Evolutionary conservation across 179 eudicot genomes (phyloP), one percentile per base, ranked within the genome.

Genomic region (Spinacia oleracea): DNA sequence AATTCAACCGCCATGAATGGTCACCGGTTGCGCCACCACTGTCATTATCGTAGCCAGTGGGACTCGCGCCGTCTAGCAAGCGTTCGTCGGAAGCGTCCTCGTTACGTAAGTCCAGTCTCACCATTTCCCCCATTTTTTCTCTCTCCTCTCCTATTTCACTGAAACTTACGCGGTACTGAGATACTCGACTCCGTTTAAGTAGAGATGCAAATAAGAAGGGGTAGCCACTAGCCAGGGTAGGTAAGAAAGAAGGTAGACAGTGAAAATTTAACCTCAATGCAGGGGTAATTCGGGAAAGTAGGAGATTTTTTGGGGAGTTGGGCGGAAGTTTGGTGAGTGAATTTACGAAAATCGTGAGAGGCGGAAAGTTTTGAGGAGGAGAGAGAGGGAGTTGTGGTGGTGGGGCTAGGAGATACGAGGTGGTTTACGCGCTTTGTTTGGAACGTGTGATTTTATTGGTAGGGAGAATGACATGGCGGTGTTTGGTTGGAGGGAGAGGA

Each of bases 1-100:
- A 91, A 83, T 92, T 92, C 79, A 92, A 55, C 73, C 91, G 89
- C 97, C 97, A 92, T 6, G 97, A 91, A 42, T 51, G 77, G 64
- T 81, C 83, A 50, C 82, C 81, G 73, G 62, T 62, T 5, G 45
- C 48, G 1, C 14, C 60, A 12, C 3, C 78, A 46, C 70, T 63
- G 68, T 38, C 80, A 55, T 64, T 75, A 32, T 68, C 72, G 58
- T 29, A 75, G 25, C 71, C 51, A 51, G 69, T 15, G 69, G 75
- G 25, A 42, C 53, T 66, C 31, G 32, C 68, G 32, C 25, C 79
- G 77, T 74, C 40, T 53, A 92, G 85, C 27, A 86, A 76, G 50
- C 87, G 84, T 89, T 85, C 84, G 74, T 90, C 92, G n/a, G 89
- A 83, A 32, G 23, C 76, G 77, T 69, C 79, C 38, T 80, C 88